A percentile compares a stretch with the other conserved stretches of the same genome.
These are phyloP conservation scores for Carex sylvatica DNA, from an alignment of 202 grass and related monocot genomes.

Conservation along the genomic window DNA sequence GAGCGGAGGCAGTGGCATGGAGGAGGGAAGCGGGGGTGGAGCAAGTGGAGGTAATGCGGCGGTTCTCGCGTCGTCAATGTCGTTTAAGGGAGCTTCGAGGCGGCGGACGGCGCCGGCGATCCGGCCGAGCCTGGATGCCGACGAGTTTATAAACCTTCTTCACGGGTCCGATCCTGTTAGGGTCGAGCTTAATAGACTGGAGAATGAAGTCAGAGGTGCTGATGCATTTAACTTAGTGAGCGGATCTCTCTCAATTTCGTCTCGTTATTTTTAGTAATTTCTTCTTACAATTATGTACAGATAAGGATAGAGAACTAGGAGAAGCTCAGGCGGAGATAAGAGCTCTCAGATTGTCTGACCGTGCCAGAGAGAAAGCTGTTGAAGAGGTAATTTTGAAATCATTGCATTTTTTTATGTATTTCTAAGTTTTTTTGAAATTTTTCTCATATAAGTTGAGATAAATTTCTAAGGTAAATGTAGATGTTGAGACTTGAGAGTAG, in stretches of 20 bases:
- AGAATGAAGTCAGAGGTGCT: slow-evolving; percentile 88
- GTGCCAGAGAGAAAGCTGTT: slow-evolving; percentile 94
- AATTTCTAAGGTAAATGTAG: not conserved
- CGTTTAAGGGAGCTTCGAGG: slow-evolving; percentile 39
- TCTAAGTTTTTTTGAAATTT: not conserved
- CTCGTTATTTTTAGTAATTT: not conserved
- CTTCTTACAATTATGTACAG: slow-evolving; percentile 34
- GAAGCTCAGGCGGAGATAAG: slow-evolving; percentile 88
- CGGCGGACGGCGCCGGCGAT: slow-evolving; percentile 50
- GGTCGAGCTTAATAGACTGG: slow-evolving; percentile 83
- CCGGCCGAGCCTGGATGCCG: slow-evolving; percentile 74
- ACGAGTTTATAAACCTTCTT: slow-evolving; percentile 96
- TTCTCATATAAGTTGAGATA: not conserved
- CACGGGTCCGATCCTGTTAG: slow-evolving; percentile 98
- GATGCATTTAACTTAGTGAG: not conserved
- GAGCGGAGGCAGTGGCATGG: slow-evolving; percentile 35
- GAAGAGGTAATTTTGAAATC: slow-evolving; percentile 70
- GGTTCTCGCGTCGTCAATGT: slow-evolving; percentile 10
- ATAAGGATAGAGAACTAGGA: slow-evolving; percentile 84
- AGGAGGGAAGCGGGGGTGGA: slow-evolving; percentile 15
- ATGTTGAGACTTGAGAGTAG: slow-evolving; percentile 4
- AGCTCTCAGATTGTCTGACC: slow-evolving; percentile 81
- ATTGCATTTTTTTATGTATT: slow-evolving; percentile 18
- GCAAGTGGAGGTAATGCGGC: slow-evolving; percentile 39
- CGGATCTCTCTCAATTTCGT: slow-evolving; percentile 5